Base-by-base conservation (phyloP, 768 basidiomycete genomes). In the Mrakia gelida region DNA sequence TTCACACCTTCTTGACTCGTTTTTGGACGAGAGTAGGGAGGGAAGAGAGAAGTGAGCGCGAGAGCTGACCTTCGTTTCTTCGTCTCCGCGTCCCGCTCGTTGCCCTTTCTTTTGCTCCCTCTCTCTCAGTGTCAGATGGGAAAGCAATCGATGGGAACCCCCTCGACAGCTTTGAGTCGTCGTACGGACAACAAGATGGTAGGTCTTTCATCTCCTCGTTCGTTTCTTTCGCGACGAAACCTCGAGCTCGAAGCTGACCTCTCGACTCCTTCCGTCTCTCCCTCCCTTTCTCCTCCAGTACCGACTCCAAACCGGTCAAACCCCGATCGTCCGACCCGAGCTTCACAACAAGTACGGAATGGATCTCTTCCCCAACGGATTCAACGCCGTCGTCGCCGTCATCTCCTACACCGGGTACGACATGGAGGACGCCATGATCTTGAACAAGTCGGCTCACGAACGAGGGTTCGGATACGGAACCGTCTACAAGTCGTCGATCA, bases 381-480 rank as follows among this genome's bases (percentile, higher is more conserved):
- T 92, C 65, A 99, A 99, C 84, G 97, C 97, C 28, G 87, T 99
- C 79, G 97, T 99, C 71, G 97, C 97, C n/a, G 97, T 99, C 82
- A 98, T 99, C 81, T 99, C 97, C 0, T 99, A 99, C 83, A 99
- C 97, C 5, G 97, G 97, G 5, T 99, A 99, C 85, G 97, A 99
- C 84, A 99, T 99, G 97, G 97, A 99, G 86, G 97, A 99, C 82
- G 97, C 97, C 81, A 99, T 99, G 97, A 99, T 99, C 81, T 86
- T 99, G 73, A 99, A 99, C 85, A 99, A 99, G 86, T 98, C 95
- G 0, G 92, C 94, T 3, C 95, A 99, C 83, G 97, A 99, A 85
- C 91, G 97, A 45, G 97, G 97, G 0, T 99, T 99, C 83, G 95
- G 88, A 0, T 96, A 98, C 83, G 97, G 97, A 38, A 93, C 95